Evolutionary conservation across 305 asterid species (phyloP).

Genomic region (Andrographis paniculata): DNA sequence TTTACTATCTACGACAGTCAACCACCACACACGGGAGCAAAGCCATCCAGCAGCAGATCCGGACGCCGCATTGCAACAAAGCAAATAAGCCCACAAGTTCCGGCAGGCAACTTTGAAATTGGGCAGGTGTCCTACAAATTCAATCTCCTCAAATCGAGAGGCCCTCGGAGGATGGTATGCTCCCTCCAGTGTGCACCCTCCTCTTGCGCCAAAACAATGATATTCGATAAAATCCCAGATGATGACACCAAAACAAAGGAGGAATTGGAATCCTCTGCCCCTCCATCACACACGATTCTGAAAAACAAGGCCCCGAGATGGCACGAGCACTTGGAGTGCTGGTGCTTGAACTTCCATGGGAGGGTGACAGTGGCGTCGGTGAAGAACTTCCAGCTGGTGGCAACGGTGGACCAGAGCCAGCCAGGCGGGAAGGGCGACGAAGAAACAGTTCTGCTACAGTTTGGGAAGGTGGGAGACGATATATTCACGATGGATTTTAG

Average conservation of each 20-base stretch:
- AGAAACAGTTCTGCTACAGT: constrained; percentile 83
- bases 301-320: constrained; percentile 90
- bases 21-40: constrained; percentile 78
- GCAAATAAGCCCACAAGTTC: constrained; percentile 88
- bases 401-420: constrained; percentile 65
- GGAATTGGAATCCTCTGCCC: constrained; percentile 20
- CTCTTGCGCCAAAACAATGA: constrained; percentile 19
- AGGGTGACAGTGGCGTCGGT: constrained; percentile 94
- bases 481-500: constrained; percentile 80
- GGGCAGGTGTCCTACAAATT: constrained; percentile 80
- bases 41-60: constrained; percentile 62
- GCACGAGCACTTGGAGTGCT: constrained; percentile 91
- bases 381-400: constrained; percentile 83
- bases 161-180: constrained; percentile 88
- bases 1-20: constrained; percentile 81
- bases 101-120: constrained; percentile 74
- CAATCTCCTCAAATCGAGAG: constrained; percentile 84
- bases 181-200: constrained; percentile 45
- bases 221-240: constrained; percentile 17
- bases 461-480: constrained; percentile 84
- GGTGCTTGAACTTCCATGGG: constrained; percentile 98
- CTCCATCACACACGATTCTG: constrained; percentile 33
- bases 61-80: constrained; percentile 78
- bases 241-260: constrained; percentile 24
- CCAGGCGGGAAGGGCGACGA: constrained; percentile 75